phyloP scores from a whole-genome alignment of 768 basidiomycete genomes.

The Fomitopsis serialis region DNA sequence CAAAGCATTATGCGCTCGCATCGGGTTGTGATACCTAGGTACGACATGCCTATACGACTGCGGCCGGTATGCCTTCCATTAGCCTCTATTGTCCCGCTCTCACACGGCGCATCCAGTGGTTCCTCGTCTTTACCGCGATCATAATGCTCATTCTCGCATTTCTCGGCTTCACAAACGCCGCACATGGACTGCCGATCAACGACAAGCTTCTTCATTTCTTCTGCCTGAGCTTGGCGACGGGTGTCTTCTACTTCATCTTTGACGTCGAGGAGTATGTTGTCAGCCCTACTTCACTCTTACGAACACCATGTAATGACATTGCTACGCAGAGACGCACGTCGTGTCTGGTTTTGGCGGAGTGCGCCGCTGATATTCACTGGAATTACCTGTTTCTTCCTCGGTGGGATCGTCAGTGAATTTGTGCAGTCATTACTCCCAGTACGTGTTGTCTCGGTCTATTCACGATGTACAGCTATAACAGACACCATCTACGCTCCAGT shows the following conservation, averaged over 20 bases:
- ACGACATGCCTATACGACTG: conserved; percentile 65
- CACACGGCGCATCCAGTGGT: conserved; percentile 53
- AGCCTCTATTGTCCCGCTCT: background rate
- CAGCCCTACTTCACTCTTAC: background rate
- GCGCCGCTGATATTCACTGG: conserved; percentile 62
- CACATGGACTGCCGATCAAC: conserved; percentile 60
- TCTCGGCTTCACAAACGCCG: conserved; percentile 72
- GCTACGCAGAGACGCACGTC: conserved; percentile 54
- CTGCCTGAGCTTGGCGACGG: conserved; percentile 71
- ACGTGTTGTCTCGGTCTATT: conserved; percentile 10
- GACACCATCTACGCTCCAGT: conserved; percentile 30
- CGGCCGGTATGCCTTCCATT: conserved; percentile 47
- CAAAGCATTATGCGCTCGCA: conserved; percentile 71
- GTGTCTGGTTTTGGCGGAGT: conserved; percentile 87
- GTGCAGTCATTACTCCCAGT: conserved; percentile 78
- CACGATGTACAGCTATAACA: background rate
- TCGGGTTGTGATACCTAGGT: conserved; percentile 54
- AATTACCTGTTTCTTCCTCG: conserved; percentile 71
- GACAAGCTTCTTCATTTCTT: conserved; percentile 79
- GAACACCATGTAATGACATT: background rate
- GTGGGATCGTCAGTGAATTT: conserved; percentile 76
- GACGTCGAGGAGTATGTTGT: conserved; percentile 79
- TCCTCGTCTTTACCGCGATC: conserved; percentile 61
- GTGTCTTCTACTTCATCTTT: conserved; percentile 81
- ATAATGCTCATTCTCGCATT: conserved; percentile 70